Evolutionary conservation across 352 stramenopile species (phyloP).

Genomic region (Ophiocytium majus): DNA sequence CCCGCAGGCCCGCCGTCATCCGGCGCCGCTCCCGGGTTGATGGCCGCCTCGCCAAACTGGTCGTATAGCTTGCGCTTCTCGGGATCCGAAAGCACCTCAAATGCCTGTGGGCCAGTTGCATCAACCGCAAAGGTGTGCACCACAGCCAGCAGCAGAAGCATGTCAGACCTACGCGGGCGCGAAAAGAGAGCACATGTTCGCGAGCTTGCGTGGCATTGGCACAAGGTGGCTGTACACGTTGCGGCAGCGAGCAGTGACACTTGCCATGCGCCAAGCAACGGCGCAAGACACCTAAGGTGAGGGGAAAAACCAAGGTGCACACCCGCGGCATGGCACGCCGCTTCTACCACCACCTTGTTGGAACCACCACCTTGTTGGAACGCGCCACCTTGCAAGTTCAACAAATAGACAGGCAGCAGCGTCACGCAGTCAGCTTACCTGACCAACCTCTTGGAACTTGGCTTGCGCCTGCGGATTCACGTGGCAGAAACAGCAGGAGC

Average conservation of each 20-base stretch:
- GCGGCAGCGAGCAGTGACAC: too few relatives aligned
- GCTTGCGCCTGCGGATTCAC: neutral
- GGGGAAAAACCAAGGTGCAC: neutral
- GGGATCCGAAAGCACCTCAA: constrained; percentile 42
- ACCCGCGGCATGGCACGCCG: neutral
- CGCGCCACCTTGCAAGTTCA: neutral
- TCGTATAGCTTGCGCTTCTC: constrained; percentile 48
- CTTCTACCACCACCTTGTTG: neutral
- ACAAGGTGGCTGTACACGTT: neutral
- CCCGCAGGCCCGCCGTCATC: neutral
- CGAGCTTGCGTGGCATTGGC: neutral
- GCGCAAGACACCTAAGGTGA: neutral
- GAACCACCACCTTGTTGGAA: neutral
- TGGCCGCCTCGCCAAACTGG: constrained; percentile 49
- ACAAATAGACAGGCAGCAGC: neutral
- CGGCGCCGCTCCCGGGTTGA: constrained; percentile 17
- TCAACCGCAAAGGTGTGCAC: constrained; percentile 28
- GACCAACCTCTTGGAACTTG: constrained; percentile 17
- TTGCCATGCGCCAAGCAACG: too few relatives aligned
- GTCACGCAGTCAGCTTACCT: neutral
- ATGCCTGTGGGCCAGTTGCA: constrained; percentile 20
- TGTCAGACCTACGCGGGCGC: neutral
- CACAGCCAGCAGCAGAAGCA: constrained; percentile 17
- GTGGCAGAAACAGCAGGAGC: neutral
- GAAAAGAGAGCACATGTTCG: neutral